Percentiles rank a stretch among this genome's conserved stretches.
Conservation (phyloP, 495 filamentous ascomycete genomes). For the Coniosporium apollinis region DNA sequence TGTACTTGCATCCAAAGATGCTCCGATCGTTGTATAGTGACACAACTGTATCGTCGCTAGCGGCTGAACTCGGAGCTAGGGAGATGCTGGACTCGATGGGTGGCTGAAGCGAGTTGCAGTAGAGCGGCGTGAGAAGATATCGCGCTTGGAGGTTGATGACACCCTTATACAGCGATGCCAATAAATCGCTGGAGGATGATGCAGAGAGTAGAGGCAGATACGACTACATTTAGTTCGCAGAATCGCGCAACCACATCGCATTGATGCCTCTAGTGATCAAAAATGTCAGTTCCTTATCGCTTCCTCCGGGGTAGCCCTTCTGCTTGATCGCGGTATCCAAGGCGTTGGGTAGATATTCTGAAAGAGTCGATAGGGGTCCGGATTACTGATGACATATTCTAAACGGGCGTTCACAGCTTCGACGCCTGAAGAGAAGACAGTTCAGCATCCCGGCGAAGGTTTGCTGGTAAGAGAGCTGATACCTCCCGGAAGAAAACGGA, state of each 20-base stretch:
- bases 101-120: constrained; percentile 50
- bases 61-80: constrained; percentile 32
- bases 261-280: constrained; percentile 50
- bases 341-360: constrained; percentile 47
- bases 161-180: constrained; percentile 44
- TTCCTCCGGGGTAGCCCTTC: constrained; percentile 38
- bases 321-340: constrained; percentile 51
- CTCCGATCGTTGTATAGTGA: constrained; percentile 32
- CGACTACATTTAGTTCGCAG: constrained; percentile 47
- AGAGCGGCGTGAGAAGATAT: constrained; percentile 40
- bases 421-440: constrained; percentile 39
- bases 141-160: constrained; percentile 50
- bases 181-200: constrained; percentile 28
- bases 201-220: constrained; percentile 42
- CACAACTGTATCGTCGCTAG: constrained; percentile 27
- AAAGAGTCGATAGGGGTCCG: constrained; percentile 49
- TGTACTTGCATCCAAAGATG: constrained; percentile 52
- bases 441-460: constrained; percentile 40
- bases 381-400: constrained; percentile 35
- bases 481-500: constrained; percentile 22
- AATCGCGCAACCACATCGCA: constrained; percentile 57
- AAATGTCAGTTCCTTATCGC: constrained; percentile 46
- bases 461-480: constrained; percentile 38
- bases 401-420: constrained; percentile 35
- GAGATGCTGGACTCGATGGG: constrained; percentile 35